Evolutionary conservation across 495 filamentous ascomycete genomes (phyloP), one percentile per base, ranked within the genome.

Genomic region (Penicillium ochrochloron): DNA sequence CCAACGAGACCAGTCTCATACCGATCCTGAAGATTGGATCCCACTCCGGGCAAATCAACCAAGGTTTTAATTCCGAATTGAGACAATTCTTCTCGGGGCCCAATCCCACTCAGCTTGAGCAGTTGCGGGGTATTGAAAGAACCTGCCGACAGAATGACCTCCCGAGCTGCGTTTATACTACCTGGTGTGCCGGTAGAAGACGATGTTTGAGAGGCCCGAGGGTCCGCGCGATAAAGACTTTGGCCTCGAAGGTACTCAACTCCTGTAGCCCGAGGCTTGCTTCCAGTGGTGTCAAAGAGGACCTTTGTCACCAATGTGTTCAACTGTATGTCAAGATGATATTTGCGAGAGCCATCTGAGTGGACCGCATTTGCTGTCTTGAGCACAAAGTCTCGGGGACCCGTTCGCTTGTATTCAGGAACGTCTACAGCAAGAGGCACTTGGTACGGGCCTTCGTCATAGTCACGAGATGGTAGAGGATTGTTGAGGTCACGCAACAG

Each of bases 61-160:
- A 89, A 54, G 0, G 86, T 74, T 1, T 76, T 61, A 57, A 91
- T 89, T 19, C 70, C 66, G 59, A 81, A 75, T 1, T 67, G 65
- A 11, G 68, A n/a, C 0, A 92, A 78, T 39, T 88, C 80, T 0
- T 66, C 70, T 6, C 65, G 60, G 0, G 86, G 82, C 0, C 89
- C 89, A 55, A 92, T 78, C 5, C 90, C 89, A 7, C 82, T 87
- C 2, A 90, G 80, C 71, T 90, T 86, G 33, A 92, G 81, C 14
- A 92, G 67, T 60, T 89, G 86, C 1, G 89, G 88, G 0, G 85
- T 82, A 76, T 89, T 86, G 75, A 87, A 87, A 3, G 81, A 69
- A 11, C 89, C 89, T 2, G 80, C 87, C 5, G 88, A 74, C 7
- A 92, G 58, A 61, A 92, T 88, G 50, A 92, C 86, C 69, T 91